A percentile compares a stretch with the other conserved stretches of the same genome.
Evolutionary conservation across 805 yeast species (phyloP).

Genomic region (Lachancea dasiensis): DNA sequence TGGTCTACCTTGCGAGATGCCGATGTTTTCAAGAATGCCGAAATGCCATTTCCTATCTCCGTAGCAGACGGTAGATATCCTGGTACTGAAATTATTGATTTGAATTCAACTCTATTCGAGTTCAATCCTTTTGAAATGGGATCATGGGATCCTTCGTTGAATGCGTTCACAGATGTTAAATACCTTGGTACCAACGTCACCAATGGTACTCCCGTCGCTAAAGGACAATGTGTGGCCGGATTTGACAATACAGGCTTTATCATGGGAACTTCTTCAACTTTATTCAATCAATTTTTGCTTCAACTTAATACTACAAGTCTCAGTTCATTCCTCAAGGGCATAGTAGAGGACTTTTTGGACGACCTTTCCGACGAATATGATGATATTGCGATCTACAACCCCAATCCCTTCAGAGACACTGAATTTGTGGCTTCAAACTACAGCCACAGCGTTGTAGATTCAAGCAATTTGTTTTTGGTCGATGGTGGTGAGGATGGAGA

Average conservation of each 20-base stretch:
- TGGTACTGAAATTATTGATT: conserved; percentile 47
- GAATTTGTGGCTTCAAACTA: conserved; percentile 30
- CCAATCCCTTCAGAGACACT: conserved; percentile 62
- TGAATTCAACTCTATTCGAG: conserved; percentile 67
- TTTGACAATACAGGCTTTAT: conserved; percentile 78
- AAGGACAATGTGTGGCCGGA: conserved; percentile 57
- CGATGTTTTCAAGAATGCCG: conserved; percentile 53
- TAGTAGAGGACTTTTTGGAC: conserved; percentile 41
- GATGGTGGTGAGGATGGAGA: conserved; percentile 74
- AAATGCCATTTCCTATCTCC: conserved; percentile 69
- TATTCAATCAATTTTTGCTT: conserved; percentile 66
- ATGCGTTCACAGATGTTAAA: conserved; percentile 58
- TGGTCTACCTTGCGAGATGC: conserved; percentile 55
- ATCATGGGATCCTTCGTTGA: conserved; percentile 77
- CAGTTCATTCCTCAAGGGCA: conserved; percentile 40
- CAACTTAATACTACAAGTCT: conserved; percentile 50
- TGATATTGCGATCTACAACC: conserved; percentile 63
- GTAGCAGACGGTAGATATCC: conserved; percentile 65
- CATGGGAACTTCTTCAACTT: conserved; percentile 75
- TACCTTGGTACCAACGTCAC: conserved; percentile 64
- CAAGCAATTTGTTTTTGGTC: conserved; percentile 46
- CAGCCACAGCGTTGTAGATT: conserved; percentile 36
- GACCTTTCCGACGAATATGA: conserved; percentile 46
- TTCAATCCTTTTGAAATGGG: conserved; percentile 71
- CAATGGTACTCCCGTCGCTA: conserved; percentile 50